A percentile compares a stretch with the other conserved stretches of the same genome.
Evolutionary conservation across 2,329 filamentous ascomycete genomes (phyloP).

Genomic region (Nemania bipapillata): DNA sequence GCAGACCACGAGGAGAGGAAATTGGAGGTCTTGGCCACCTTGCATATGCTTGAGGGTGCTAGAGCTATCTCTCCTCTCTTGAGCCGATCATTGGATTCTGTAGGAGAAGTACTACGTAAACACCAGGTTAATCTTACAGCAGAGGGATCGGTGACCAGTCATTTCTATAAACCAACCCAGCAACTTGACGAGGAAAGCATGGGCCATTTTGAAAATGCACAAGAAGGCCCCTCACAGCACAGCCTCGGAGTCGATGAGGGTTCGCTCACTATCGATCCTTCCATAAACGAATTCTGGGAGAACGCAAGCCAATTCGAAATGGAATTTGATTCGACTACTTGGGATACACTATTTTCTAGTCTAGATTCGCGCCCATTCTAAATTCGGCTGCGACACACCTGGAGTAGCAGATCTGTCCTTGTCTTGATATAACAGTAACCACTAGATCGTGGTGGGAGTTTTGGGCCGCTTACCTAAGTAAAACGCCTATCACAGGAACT

Average conservation of each 20-base stretch:
- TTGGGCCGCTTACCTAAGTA: not conserved
- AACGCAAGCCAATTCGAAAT: slow-evolving; percentile 4
- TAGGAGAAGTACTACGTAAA: slow-evolving; percentile 29
- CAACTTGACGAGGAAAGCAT: not conserved
- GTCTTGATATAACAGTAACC: not conserved
- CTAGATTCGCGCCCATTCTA: slow-evolving; percentile 14
- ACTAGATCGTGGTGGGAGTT: not conserved
- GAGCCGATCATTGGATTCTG: slow-evolving; percentile 25
- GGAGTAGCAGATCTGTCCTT: not conserved
- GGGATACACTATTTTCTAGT: slow-evolving; percentile 16
- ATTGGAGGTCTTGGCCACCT: slow-evolving; percentile 23
- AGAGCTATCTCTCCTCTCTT: slow-evolving; percentile 30
- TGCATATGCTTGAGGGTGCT: slow-evolving; percentile 30
- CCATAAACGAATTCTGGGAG: slow-evolving; percentile 22
- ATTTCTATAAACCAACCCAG: too few species aligned
- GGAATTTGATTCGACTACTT: slow-evolving; percentile 10
- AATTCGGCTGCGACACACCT: not conserved
- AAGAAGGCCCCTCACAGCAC: not conserved
- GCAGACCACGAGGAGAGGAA: slow-evolving; percentile 27
- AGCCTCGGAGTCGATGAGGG: not conserved
- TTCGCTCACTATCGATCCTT: not conserved
- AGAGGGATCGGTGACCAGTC: too few species aligned
- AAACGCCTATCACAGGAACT: not conserved
- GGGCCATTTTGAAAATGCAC: not conserved
- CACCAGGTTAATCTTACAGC: slow-evolving; percentile 23